phyloP scores from a whole-genome alignment of 805 yeast species.

The Maudiozyma saulgeensis region DNA sequence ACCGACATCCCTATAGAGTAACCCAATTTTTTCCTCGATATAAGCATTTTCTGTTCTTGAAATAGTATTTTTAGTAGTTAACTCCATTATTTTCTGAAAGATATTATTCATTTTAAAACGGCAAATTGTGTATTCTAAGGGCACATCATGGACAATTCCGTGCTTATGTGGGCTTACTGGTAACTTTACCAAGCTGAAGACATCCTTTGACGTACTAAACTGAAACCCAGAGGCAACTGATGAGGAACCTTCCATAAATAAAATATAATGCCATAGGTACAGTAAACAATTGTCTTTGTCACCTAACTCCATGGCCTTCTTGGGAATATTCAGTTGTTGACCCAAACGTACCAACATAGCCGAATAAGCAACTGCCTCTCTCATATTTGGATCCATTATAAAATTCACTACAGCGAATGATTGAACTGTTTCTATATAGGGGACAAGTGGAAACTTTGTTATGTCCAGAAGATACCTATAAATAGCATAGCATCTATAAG shows the following conservation, averaged over 20 bases:
- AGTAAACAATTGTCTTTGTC: background rate
- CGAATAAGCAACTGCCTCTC: constrained; percentile 16
- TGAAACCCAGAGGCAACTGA: constrained; percentile 25
- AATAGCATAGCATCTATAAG: constrained; percentile 19
- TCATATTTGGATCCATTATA: constrained; percentile 26
- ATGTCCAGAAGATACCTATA: constrained; percentile 12
- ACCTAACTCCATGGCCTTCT: background rate
- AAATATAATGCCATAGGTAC: constrained; percentile 19
- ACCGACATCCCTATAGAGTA: constrained; percentile 10
- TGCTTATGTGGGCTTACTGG: constrained; percentile 1
- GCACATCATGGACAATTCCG: background rate
- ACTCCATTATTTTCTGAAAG: constrained; percentile 16
- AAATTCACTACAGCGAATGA: constrained; percentile 18
- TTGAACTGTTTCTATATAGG: constrained; percentile 18
- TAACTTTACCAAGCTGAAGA: constrained; percentile 8
- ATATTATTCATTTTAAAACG: constrained; percentile 17
- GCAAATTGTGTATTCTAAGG: constrained; percentile 18
- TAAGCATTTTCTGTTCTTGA: constrained; percentile 3
- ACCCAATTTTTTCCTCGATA: constrained; percentile 3
- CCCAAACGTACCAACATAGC: constrained; percentile 21
- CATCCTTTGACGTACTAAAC: constrained; percentile 11
- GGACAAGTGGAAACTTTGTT: constrained; percentile 14
- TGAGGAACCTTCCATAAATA: constrained; percentile 24
- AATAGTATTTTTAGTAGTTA: constrained; percentile 6
- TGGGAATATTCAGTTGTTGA: constrained; percentile 20